These are phyloP conservation scores for Debaryomycetaceae sp. DNA, from an alignment of 1,139 yeast genomes.

Conservation along the genomic window DNA sequence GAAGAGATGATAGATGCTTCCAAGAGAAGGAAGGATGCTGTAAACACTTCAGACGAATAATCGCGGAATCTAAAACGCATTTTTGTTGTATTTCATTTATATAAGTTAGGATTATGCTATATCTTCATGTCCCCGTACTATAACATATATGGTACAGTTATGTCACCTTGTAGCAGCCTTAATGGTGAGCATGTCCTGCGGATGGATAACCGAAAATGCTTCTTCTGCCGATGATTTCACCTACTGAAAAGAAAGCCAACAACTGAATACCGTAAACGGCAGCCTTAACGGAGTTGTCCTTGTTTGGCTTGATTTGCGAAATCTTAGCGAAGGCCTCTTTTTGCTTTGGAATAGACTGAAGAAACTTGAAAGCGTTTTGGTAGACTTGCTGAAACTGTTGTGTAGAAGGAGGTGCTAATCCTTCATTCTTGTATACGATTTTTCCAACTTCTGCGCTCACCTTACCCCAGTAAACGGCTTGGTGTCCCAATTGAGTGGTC, in stretches of 20 bases:
- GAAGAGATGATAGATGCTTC: conserved; percentile 78
- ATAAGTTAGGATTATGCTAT: not conserved
- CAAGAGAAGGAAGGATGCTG: conserved; percentile 52
- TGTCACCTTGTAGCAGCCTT: not conserved
- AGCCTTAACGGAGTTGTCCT: conserved; percentile 61
- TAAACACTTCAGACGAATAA: not conserved
- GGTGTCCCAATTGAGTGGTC: conserved; percentile 41
- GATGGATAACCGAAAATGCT: conserved; percentile 79
- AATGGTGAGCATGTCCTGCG: conserved; percentile 29
- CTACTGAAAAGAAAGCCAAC: conserved; percentile 87
- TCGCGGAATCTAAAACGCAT: not conserved
- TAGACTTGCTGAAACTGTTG: conserved; percentile 79
- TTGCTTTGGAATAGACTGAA: conserved; percentile 41
- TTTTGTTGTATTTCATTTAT: not conserved
- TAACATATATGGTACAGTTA: not conserved
- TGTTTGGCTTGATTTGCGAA: conserved; percentile 47
- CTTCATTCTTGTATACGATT: conserved; percentile 88
- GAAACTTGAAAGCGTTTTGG: conserved; percentile 41
- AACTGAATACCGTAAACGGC: conserved; percentile 80
- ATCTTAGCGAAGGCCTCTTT: conserved; percentile 46
- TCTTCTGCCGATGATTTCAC: conserved; percentile 98
- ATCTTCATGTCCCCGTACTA: not conserved
- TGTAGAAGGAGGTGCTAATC: conserved; percentile 83
- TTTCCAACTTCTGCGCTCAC: conserved; percentile 86
- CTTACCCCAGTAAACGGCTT: conserved; percentile 81